Evolutionary conservation across 2,329 filamentous ascomycete species (phyloP).

Genomic region (Amesomyces nigricolor): DNA sequence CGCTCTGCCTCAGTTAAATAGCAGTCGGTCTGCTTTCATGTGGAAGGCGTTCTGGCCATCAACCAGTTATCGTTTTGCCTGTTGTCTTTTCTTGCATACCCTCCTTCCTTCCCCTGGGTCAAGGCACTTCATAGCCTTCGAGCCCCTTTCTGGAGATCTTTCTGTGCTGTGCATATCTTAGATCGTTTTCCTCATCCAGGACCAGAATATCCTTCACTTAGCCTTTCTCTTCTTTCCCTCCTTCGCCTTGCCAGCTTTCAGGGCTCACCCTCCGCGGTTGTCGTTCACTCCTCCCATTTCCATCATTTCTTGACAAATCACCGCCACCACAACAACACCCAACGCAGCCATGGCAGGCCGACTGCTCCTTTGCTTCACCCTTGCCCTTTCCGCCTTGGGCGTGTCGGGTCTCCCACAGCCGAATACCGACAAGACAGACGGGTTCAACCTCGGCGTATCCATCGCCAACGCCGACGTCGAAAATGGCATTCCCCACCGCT

Average conservation of each 20-base stretch:
- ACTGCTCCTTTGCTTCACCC: conserved; percentile 26
- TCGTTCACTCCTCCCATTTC: conserved; percentile 3
- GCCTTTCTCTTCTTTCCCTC: conserved; percentile 14
- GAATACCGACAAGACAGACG: conserved; percentile 25
- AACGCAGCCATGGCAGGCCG: conserved; percentile 25
- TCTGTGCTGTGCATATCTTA: conserved; percentile 9
- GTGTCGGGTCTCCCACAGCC: conserved; percentile 21
- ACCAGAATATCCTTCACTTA: neutral
- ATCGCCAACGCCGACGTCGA: conserved; percentile 45
- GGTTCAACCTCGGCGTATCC: conserved; percentile 37
- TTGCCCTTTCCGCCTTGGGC: conserved; percentile 23
- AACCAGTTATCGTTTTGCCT: conserved; percentile 14
- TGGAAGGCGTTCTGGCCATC: conserved; percentile 10
- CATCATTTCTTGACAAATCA: conserved; percentile 1
- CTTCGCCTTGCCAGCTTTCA: neutral
- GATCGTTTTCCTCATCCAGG: conserved; percentile 3
- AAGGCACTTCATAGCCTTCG: conserved; percentile 11
- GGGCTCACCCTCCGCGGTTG: neutral
- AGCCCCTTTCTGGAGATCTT: conserved; percentile 10
- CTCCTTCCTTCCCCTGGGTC: conserved; percentile 12
- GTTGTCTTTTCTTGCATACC: conserved; percentile 8
- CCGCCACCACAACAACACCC: neutral
- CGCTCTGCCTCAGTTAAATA: conserved; percentile 22
- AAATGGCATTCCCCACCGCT: conserved; percentile 50
- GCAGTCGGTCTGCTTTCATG: conserved; percentile 14